Base-by-base conservation (phyloP, 805 yeast genomes). In the Saccharomycopsis sp. region DNA sequence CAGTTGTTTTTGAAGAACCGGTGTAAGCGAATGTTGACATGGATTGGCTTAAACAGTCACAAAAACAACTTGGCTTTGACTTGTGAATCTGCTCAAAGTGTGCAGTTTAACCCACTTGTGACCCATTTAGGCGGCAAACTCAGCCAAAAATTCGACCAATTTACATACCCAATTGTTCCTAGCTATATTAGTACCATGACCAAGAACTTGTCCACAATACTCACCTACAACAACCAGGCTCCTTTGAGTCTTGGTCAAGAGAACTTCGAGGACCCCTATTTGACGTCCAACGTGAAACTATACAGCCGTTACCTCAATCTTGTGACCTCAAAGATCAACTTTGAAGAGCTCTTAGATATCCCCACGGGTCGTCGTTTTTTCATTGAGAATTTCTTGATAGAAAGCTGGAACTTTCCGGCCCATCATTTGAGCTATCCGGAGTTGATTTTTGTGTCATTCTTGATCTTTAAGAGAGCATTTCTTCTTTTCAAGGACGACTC, bases 341-440 rank as follows among this genome's bases (percentile, higher is more conserved):
- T 69, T 59, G 25, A 54, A 1, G 7, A 52, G 0, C 58, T 75
- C 1, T 57, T 77, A 23, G 64, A 62, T 1, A 47, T 69, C 12
- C 58, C 67, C 0, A 56, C 61, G 2, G 64, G 67, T 17, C 72
- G 59, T 17, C 51, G 51, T 65, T 64, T 66, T 64, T 54, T 50
- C 62, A 19, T 74, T 75, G 55, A 57, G 54, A 58, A 62, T 34
- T 62, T 62, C 61, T 69, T 80, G 53, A 76, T 82, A 17, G 80
- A 83, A 42, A 76, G 75, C 63, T 86, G 92, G 91, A 78, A 80
- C 56, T 87, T 87, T 67, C 85, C 85, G 20, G 87, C 92, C 1
- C 89, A 85, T 67, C 80, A 79, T 64, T 73, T 85, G 55, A 66
- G 79, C 7, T 78, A 78, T 65, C 89, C 87, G 69, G 94, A 87